These are phyloP conservation scores for Brassica balearica DNA, from an alignment of 441 rosid species.

Conservation along the genomic window DNA sequence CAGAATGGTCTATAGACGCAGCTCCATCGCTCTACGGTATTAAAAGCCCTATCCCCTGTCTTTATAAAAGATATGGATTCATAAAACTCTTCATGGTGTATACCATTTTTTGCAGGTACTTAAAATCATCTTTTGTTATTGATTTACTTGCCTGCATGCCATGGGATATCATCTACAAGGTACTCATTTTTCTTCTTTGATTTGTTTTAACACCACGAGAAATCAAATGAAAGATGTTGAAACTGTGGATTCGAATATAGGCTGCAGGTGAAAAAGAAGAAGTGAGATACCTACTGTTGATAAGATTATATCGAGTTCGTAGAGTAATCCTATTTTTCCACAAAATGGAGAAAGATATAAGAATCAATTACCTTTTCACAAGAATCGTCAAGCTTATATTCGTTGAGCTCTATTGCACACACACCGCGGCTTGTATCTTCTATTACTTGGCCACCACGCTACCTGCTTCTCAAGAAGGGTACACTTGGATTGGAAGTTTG, in stretches of 20 bases:
- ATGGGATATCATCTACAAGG: slow-evolving; percentile 75
- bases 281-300: slow-evolving; percentile 64
- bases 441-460: slow-evolving; percentile 74
- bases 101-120: slow-evolving; percentile 67
- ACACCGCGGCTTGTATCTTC: slow-evolving; percentile 73
- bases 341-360: slow-evolving; percentile 65
- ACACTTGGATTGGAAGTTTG: slow-evolving; percentile 78
- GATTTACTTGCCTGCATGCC: slow-evolving; percentile 70
- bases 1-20: slow-evolving; percentile 56
- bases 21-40: slow-evolving; percentile 62
- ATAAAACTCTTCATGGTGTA: background rate
- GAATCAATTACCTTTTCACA: slow-evolving; percentile 68
- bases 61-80: background rate
- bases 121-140: slow-evolving; percentile 59
- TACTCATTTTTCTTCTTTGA: slow-evolving; percentile 9
- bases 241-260: background rate
- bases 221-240: slow-evolving; percentile 26
- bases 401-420: slow-evolving; percentile 71
- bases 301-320: slow-evolving; percentile 56
- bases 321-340: slow-evolving; percentile 57
- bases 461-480: slow-evolving; percentile 64
- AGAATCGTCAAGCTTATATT: slow-evolving; percentile 70
- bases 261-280: slow-evolving; percentile 53
- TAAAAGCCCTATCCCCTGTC: background rate
- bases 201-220: slow-evolving; percentile 50